These are phyloP conservation scores for Ophiostoma ulmi DNA, from an alignment of 2,329 filamentous ascomycete species.

Conservation along the genomic window DNA sequence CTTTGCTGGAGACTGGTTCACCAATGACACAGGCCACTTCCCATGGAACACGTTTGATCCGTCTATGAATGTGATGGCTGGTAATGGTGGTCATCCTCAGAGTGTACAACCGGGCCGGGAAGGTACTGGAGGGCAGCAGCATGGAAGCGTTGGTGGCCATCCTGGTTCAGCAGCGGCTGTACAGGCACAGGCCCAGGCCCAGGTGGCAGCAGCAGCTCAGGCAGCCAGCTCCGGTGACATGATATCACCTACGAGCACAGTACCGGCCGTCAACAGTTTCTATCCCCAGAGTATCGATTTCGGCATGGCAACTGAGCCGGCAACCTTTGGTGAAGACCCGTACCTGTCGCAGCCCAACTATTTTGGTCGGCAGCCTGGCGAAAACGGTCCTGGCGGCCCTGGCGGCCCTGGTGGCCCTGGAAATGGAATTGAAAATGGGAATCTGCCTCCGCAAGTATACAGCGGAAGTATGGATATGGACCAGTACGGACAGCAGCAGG, in stretches of 20 bases:
- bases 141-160: background rate
- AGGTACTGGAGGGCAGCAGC: background rate
- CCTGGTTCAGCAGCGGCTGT: background rate
- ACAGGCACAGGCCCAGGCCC: background rate
- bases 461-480: background rate
- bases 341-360: constrained; percentile 17
- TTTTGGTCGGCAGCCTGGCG: constrained; percentile 2
- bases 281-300: constrained; percentile 17
- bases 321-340: constrained; percentile 20
- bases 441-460: background rate
- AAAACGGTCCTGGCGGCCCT: background rate
- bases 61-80: background rate
- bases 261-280: constrained; percentile 10
- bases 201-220: background rate
- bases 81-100: background rate
- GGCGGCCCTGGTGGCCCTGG: background rate
- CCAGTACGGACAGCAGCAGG: background rate
- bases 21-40: constrained; percentile 13
- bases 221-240: constrained; percentile 8
- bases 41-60: constrained; percentile 21
- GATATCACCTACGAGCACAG: background rate
- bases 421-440: background rate
- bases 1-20: constrained; percentile 23
- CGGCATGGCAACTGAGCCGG: constrained; percentile 20
- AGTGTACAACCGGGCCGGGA: background rate